These are phyloP conservation scores for Candida hispaniensis DNA, from an alignment of 805 yeast genomes.

Conservation along the genomic window DNA sequence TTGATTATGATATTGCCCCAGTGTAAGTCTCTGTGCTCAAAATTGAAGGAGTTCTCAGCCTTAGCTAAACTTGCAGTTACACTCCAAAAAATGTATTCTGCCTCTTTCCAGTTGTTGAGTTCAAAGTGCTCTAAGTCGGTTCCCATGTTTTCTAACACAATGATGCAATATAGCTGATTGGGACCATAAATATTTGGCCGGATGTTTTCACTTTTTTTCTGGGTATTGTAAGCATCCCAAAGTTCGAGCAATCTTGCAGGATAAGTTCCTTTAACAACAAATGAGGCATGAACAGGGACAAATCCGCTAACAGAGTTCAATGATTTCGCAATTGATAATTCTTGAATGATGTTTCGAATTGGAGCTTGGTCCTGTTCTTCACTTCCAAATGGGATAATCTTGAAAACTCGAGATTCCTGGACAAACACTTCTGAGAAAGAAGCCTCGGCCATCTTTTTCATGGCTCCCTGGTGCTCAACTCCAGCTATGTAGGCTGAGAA, in stretches of 20 bases:
- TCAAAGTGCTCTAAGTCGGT: constrained; percentile 36
- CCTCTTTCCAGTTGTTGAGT: constrained; percentile 31
- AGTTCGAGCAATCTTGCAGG: constrained; percentile 34
- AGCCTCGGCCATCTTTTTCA: constrained; percentile 39
- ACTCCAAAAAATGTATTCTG: constrained; percentile 42
- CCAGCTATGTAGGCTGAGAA: constrained; percentile 27
- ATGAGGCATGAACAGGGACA: constrained; percentile 34
- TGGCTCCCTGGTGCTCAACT: constrained; percentile 20
- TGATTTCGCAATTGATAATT: constrained; percentile 35
- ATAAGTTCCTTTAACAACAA: constrained; percentile 38
- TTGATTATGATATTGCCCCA: constrained; percentile 50
- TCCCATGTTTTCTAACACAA: constrained; percentile 31
- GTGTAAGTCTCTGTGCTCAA: constrained; percentile 65
- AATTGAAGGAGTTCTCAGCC: constrained; percentile 43
- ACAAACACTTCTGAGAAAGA: constrained; percentile 38
- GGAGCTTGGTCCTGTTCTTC: constrained; percentile 35
- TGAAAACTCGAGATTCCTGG: constrained; percentile 33
- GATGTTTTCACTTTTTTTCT: constrained; percentile 27
- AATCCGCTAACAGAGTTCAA: constrained; percentile 37
- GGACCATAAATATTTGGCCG: constrained; percentile 33
- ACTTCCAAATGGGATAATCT: constrained; percentile 44
- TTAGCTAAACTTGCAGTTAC: constrained; percentile 38
- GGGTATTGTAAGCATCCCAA: constrained; percentile 35
- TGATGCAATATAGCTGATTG: constrained; percentile 30
- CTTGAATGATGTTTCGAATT: constrained; percentile 37